Conservation (phyloP, 257 asterid species). For the Echium plantagineum region DNA sequence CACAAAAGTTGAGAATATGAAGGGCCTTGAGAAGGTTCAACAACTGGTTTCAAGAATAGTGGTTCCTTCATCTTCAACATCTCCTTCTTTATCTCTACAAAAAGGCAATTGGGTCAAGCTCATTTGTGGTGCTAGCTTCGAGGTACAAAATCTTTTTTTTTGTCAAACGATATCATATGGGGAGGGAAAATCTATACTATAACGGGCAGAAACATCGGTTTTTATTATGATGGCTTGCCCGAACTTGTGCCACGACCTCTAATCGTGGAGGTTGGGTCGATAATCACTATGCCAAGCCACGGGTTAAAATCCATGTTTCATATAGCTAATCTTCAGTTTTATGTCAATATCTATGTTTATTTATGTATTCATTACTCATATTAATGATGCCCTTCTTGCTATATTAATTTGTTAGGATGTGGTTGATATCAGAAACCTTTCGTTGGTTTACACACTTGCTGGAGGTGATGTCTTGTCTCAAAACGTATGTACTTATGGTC, state of each 20-base stretch:
- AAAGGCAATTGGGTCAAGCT: constrained; percentile 90
- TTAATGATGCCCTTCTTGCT: not conserved
- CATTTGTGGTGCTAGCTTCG: constrained; percentile 95
- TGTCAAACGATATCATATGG: too few relatives aligned
- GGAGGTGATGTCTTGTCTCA: constrained; percentile 57
- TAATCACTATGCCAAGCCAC: too few relatives aligned
- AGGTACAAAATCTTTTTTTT: too few relatives aligned
- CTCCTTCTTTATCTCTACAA: constrained; percentile 59
- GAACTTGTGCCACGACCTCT: too few relatives aligned
- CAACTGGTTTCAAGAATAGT: constrained; percentile 31
- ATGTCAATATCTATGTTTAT: not conserved
- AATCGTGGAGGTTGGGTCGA: too few relatives aligned
- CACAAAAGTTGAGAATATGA: not conserved
- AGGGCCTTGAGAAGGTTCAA: constrained; percentile 39
- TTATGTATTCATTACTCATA: too few relatives aligned
- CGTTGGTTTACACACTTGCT: constrained; percentile 81
- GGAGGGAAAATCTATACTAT: too few relatives aligned
- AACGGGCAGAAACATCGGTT: too few relatives aligned
- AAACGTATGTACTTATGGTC: too few relatives aligned
- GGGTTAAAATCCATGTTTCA: not conserved
- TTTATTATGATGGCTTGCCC: too few relatives aligned
- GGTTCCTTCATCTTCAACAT: constrained; percentile 36
- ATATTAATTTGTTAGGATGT: constrained; percentile 40
- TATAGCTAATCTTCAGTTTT: not conserved
- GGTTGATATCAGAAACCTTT: constrained; percentile 79